phyloP scores from a whole-genome alignment of 1,284 basidiomycete genomes.

The Melampsora medusae region DNA sequence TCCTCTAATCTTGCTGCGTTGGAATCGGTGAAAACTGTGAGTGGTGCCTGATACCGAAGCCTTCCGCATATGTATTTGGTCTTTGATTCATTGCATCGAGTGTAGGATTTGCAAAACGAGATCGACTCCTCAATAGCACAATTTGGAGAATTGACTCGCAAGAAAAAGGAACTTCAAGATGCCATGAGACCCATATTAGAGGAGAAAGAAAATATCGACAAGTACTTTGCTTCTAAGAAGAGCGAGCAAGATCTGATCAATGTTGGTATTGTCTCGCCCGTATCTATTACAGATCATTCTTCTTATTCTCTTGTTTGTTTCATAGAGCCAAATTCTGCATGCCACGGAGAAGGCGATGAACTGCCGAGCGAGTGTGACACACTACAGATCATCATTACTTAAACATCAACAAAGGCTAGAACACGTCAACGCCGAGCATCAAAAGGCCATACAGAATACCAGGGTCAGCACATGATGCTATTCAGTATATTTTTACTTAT shows the following conservation, averaged over 20 bases:
- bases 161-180: neutral
- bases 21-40: slow-evolving; percentile 58
- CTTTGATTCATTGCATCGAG: no score
- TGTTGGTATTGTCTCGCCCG: no score
- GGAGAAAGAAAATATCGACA: slow-evolving; percentile 15
- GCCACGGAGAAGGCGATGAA: slow-evolving; percentile 2
- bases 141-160: slow-evolving; percentile 4
- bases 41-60: neutral
- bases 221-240: slow-evolving; percentile 12
- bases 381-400: neutral
- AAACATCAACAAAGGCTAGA: neutral
- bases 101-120: slow-evolving; percentile 34
- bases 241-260: slow-evolving; percentile 12
- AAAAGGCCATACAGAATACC: neutral
- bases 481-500: no score
- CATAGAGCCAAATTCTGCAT: neutral
- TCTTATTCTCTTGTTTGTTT: neutral
- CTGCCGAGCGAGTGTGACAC: neutral
- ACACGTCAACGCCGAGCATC: neutral
- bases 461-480: neutral
- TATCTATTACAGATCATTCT: neutral
- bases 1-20: slow-evolving; percentile 70
- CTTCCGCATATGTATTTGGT: neutral
- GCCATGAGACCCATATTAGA: slow-evolving; percentile 11
- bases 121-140: slow-evolving; percentile 13